These are phyloP conservation scores for Amaranthus hypochondriacus DNA, from an alignment of 148 eudicot genomes.

Conservation along the genomic window DNA sequence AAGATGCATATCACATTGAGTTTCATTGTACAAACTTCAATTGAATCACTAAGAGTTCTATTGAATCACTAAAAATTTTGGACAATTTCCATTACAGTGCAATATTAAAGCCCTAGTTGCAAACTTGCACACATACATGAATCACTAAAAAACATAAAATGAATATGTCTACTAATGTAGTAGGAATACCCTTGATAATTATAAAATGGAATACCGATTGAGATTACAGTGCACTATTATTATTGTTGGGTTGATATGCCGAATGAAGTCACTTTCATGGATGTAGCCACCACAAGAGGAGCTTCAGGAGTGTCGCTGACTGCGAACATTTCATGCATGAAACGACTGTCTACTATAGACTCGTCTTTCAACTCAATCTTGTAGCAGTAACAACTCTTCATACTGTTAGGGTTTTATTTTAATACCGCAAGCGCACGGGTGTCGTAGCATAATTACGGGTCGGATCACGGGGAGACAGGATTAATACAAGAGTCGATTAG, in stretches of 20 bases:
- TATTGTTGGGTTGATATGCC: slow-evolving; percentile 57
- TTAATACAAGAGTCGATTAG: too few relatives aligned
- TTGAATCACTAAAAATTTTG: too few relatives aligned
- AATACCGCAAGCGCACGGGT: too few relatives aligned
- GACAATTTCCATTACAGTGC: too few relatives aligned
- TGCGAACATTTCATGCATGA: slow-evolving; percentile 91
- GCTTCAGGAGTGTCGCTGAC: slow-evolving; percentile 74
- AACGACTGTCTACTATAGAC: slow-evolving; percentile 84
- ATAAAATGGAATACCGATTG: too few relatives aligned
- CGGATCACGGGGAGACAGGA: too few relatives aligned
- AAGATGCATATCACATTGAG: too few relatives aligned
- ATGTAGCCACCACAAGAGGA: slow-evolving; percentile 92
- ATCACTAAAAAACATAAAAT: background rate
- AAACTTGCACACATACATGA: background rate
- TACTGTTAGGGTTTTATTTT: too few relatives aligned
- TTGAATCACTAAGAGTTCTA: too few relatives aligned
- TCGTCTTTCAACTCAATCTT: slow-evolving; percentile 79
- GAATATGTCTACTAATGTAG: background rate
- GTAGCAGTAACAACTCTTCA: slow-evolving; percentile 94
- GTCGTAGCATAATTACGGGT: too few relatives aligned
- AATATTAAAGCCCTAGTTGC: background rate
- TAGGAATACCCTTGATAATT: background rate
- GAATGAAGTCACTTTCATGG: slow-evolving; percentile 83
- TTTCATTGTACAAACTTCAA: too few relatives aligned
- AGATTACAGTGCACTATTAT: background rate